Evolutionary conservation across 768 basidiomycete species (phyloP), one percentile per base, ranked within the genome.

Genomic region (Lactarius psammicola): DNA sequence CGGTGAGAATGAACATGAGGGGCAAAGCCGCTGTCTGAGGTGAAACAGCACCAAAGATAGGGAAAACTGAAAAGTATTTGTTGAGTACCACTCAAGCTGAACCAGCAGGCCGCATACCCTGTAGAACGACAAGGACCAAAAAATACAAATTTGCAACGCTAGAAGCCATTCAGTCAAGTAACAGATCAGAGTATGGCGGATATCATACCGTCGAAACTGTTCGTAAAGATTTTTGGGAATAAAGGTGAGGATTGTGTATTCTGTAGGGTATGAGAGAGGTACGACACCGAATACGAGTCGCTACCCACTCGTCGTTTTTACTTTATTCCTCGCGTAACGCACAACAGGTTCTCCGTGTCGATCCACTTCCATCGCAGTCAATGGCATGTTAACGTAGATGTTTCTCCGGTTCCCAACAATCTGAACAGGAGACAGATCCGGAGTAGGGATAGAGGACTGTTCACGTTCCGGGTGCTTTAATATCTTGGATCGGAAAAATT

Each of bases 121-220:
- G 90, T 15, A 95, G 78, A 59, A 95, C 79, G 69, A 94, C 90
- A n/a, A 90, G 80, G 2, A 82, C 82, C 57, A 95, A 76, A 80
- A 97, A 98, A 79, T 94, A 99, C 55, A 98, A 77, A 76, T 98
- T 98, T 64, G 95, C 95, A 58, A 94, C 86, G 44, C 90, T 90
- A 72, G 10, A 49, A 34, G n/a, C 44, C 34, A 15, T 33, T 61
- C 56, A 72, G 56, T 63, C 56, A 49, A 71, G 49, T 51, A 46
- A 61, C 55, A 30, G 44, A 49, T 34, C 20, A 30, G 40, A 36
- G 15, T 10, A 53, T 46, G 18, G 54, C 31, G 11, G 9, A 55
- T 7, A 23, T 17, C 34, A 72, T 67, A 89, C 88, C 95, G 84
- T 67, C 92, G 83, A 74, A 98, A 99, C 74, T 99, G 96, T 76